Evolutionary conservation across 108 stramenopile genomes (phyloP), one percentile per base, ranked within the genome.

Genomic region (Chaetoceros muelleri): DNA sequence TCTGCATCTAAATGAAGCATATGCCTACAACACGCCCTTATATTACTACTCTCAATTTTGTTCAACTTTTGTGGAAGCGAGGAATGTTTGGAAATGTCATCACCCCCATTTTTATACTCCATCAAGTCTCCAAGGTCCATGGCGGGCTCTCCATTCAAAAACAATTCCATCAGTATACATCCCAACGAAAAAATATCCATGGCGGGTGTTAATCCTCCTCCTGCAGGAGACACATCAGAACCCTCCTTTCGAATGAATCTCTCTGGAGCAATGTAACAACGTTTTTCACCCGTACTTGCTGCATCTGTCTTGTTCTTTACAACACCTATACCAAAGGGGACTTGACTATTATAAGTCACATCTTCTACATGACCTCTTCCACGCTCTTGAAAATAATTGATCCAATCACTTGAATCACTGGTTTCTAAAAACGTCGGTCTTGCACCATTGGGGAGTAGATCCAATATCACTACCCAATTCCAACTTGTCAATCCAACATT

Each of bases 101-200:
- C 46, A 7, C 66, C 53, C 2, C 34, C 22, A 48, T 77, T 58
- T 47, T 82, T 62, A 57, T 90, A 95, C 56, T 86, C 88, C 85
- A 90, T 87, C 23, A 87, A 64, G 67, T 86, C 82, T 48, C 96
- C 94, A 24, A 97, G 71, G 70, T 96, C 95, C 46, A 99, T 51
- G 3, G 93, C 88, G 10, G 87, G 74, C 54, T 91, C 95, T 17
- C 96, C 96, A 71, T 92, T 95, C 49, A 95, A 64, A 60, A 85
- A 93, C 2, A 93, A 76, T 79, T 97, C 96, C 47, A 94, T 85
- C 29, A 97, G 73, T 27, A 94, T 82, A 62, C 98, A 99, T 5
- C 98, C 98, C 7, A 83, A 63, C n/a, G 94, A 90, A 66, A 99
- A 99, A 8, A 96, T 81, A 73, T 99, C 98, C 94, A 95, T 95